A percentile compares a stretch with the other conserved stretches of the same genome.
These are phyloP conservation scores for Eimeria falciformis DNA, from an alignment of 169 alveolate genomes.

Conservation along the genomic window DNA sequence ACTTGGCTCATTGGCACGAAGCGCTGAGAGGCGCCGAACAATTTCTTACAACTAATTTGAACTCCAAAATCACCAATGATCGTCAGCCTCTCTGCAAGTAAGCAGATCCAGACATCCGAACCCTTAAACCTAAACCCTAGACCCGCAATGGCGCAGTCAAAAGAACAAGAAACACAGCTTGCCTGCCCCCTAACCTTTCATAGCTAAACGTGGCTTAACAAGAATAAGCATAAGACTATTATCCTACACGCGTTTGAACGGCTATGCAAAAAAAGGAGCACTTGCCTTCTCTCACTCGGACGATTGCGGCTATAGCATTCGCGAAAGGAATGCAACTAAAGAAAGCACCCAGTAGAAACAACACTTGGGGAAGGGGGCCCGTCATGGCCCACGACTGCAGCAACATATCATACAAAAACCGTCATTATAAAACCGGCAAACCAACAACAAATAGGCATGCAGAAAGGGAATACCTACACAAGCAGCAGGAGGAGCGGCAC, in stretches of 20 bases:
- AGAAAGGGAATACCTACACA: neutral
- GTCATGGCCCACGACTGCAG: conserved; percentile 19
- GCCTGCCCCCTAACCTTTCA: too few species aligned
- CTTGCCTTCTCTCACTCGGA: conserved; percentile 40
- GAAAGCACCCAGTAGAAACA: neutral
- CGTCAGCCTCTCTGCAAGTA: neutral
- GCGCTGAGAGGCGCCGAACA: neutral
- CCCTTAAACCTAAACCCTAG: too few species aligned
- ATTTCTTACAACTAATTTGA: neutral
- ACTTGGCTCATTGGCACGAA: conserved; percentile 25
- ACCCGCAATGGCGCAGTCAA: too few species aligned
- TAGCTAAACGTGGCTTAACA: too few species aligned
- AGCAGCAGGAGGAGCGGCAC: neutral
- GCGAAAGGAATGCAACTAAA: conserved; percentile 36
- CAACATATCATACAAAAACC: neutral
- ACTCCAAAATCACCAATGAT: conserved; percentile 22
- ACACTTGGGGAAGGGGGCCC: conserved; percentile 32
- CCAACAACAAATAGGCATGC: too few species aligned
- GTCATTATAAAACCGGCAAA: too few species aligned
- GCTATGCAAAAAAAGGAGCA: neutral
- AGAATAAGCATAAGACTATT: too few species aligned
- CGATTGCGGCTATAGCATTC: neutral
- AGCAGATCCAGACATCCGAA: neutral
- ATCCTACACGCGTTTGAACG: too few species aligned
- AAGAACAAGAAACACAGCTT: too few species aligned